These are phyloP conservation scores for Boletus rubroflammeus DNA, from an alignment of 768 basidiomycete genomes.

Conservation along the genomic window DNA sequence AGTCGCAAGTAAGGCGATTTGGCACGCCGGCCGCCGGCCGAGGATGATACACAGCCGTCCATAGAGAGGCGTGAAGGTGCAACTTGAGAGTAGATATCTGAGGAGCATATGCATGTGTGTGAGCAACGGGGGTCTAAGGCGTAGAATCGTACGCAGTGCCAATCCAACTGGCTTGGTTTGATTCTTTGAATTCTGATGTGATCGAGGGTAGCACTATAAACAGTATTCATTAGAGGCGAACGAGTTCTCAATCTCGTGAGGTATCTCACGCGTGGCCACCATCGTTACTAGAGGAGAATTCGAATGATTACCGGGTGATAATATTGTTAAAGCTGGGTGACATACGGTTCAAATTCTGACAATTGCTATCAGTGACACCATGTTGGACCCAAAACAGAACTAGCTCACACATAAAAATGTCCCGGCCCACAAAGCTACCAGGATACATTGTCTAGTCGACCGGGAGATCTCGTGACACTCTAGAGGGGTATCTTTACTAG, in stretches of 20 bases:
- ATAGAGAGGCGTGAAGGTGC: conserved; percentile 19
- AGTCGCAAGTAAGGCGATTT: conserved; percentile 7
- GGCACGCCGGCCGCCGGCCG: conserved; percentile 12
- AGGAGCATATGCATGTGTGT: background rate
- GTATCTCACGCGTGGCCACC: conserved; percentile 19
- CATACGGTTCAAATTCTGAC: conserved; percentile 13
- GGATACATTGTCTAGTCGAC: conserved; percentile 55
- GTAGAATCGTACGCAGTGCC: conserved; percentile 16
- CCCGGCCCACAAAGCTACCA: conserved; percentile 63
- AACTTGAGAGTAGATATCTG: conserved; percentile 15
- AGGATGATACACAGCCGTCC: conserved; percentile 17
- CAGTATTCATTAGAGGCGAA: background rate
- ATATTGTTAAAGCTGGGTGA: background rate
- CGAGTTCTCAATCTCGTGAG: background rate
- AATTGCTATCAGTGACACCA: background rate
- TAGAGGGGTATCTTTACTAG: background rate
- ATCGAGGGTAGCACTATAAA: conserved; percentile 13
- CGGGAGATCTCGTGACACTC: conserved; percentile 58
- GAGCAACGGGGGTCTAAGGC: background rate
- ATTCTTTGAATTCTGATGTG: conserved; percentile 23
- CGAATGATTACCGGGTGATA: background rate
- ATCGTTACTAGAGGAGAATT: conserved; percentile 13
- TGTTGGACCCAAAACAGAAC: background rate
- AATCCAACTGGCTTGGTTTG: conserved; percentile 27
- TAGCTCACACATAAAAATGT: conserved; percentile 62